Evolutionary conservation across 805 yeast species (phyloP).

Genomic region (Cyberlindnera samutprakarnensis): DNA sequence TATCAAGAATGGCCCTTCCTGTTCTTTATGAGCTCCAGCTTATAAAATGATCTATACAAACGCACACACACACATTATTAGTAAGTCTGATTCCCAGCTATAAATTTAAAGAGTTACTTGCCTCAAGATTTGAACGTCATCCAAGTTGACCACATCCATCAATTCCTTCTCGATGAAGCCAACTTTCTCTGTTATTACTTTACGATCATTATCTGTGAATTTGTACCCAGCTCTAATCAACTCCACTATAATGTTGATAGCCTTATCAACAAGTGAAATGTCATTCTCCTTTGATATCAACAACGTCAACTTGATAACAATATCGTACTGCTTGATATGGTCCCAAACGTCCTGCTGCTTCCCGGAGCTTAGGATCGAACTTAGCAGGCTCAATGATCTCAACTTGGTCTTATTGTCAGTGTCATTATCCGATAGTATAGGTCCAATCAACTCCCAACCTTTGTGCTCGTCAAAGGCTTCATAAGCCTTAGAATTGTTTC

Average conservation of each 20-base stretch:
- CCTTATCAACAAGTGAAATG: slow-evolving; percentile 49
- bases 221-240: slow-evolving; percentile 36
- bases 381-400: slow-evolving; percentile 48
- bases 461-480: slow-evolving; percentile 42
- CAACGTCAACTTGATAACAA: slow-evolving; percentile 22
- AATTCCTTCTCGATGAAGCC: slow-evolving; percentile 30
- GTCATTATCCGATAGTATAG: slow-evolving; percentile 15
- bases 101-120: slow-evolving; percentile 25
- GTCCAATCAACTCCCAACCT: slow-evolving; percentile 57
- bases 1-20: too few relatives aligned
- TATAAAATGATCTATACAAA: slow-evolving; percentile 7
- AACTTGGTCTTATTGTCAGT: slow-evolving; percentile 36
- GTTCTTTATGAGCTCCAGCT: slow-evolving; percentile 14
- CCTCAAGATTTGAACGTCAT: slow-evolving; percentile 45
- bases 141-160: slow-evolving; percentile 43
- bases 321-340: slow-evolving; percentile 27
- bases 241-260: slow-evolving; percentile 41
- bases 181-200: slow-evolving; percentile 29
- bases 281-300: slow-evolving; percentile 23
- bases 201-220: slow-evolving; percentile 38
- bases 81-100: slow-evolving; percentile 4
- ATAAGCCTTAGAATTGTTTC: slow-evolving; percentile 58
- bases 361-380: slow-evolving; percentile 54
- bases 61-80: neutral
- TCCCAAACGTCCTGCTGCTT: slow-evolving; percentile 29